Conservation (phyloP, 75 land plant species). For the Larix kaempferi region DNA sequence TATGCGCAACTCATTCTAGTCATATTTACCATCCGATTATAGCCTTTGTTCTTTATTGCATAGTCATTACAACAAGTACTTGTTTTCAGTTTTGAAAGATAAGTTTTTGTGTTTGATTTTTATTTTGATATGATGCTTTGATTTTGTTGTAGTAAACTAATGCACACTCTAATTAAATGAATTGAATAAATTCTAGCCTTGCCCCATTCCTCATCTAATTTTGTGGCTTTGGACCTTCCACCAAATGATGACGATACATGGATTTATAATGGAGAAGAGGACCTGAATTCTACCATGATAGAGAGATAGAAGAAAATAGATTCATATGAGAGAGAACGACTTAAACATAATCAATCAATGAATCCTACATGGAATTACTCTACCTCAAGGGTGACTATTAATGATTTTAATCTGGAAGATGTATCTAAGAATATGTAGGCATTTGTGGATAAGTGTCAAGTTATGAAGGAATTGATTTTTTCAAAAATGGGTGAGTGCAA, state of each 20-base stretch:
- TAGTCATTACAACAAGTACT: not conserved
- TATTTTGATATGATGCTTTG: not conserved
- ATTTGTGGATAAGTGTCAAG: too few relatives aligned
- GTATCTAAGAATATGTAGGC: too few relatives aligned
- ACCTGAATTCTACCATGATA: conserved; percentile 54
- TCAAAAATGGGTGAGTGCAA: too few relatives aligned
- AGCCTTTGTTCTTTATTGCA: not conserved
- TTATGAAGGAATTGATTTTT: too few relatives aligned
- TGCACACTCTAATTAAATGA: conserved; percentile 73
- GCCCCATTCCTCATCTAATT: conserved; percentile 53
- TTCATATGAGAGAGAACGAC: too few relatives aligned
- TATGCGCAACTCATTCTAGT: too few relatives aligned
- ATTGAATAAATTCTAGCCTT: conserved; percentile 75
- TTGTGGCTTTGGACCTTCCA: conserved; percentile 33
- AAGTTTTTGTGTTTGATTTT: not conserved
- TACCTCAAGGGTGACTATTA: too few relatives aligned
- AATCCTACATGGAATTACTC: too few relatives aligned
- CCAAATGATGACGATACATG: conserved; percentile 87
- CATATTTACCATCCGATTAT: too few relatives aligned
- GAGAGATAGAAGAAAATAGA: too few relatives aligned
- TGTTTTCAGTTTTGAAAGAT: not conserved
- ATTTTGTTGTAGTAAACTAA: conserved; percentile 51
- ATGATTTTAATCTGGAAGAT: too few relatives aligned
- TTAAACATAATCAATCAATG: too few relatives aligned
- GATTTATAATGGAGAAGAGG: conserved; percentile 88